phyloP scores from a whole-genome alignment of 2,329 filamentous ascomycete genomes.

The Aspergillus japonicus region DNA sequence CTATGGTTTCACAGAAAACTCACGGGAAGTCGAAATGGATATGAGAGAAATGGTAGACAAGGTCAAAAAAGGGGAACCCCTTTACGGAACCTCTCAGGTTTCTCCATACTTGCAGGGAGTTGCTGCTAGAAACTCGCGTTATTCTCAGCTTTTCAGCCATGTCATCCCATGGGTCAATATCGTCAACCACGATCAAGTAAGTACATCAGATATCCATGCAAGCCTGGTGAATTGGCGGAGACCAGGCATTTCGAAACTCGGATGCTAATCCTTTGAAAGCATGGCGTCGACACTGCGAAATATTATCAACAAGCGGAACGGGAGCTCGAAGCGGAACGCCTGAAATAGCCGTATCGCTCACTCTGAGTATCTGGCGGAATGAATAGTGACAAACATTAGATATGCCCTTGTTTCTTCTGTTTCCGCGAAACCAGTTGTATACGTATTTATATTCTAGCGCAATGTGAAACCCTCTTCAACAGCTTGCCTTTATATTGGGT shows the following conservation, averaged over 20 bases:
- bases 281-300: slow-evolving; percentile 96
- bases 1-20: slow-evolving; percentile 91
- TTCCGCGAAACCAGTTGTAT: slow-evolving; percentile 22
- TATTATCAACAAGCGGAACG: slow-evolving; percentile 95
- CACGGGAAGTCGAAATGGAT: slow-evolving; percentile 88
- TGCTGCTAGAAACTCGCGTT: slow-evolving; percentile 87
- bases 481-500: no score
- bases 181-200: slow-evolving; percentile 80
- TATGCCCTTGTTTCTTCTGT: slow-evolving; percentile 10
- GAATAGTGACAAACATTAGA: slow-evolving; percentile 13
- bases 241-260: not conserved
- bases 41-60: slow-evolving; percentile 98
- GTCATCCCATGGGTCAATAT: slow-evolving; percentile 97
- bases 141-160: slow-evolving; percentile 78
- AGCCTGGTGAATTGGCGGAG: not conserved
- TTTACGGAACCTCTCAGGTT: slow-evolving; percentile 79
- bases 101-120: slow-evolving; percentile 92
- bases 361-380: slow-evolving; percentile 17
- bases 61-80: slow-evolving; percentile 84
- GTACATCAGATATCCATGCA: slow-evolving; percentile 15
- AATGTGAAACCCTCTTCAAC: not conserved
- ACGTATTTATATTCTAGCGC: slow-evolving; percentile 18
- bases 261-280: slow-evolving; percentile 50
- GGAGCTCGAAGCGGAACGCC: slow-evolving; percentile 79
- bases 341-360: slow-evolving; percentile 24